Conservation (phyloP, 495 filamentous ascomycete genomes). For the Aspergillus carlsbadensis region DNA sequence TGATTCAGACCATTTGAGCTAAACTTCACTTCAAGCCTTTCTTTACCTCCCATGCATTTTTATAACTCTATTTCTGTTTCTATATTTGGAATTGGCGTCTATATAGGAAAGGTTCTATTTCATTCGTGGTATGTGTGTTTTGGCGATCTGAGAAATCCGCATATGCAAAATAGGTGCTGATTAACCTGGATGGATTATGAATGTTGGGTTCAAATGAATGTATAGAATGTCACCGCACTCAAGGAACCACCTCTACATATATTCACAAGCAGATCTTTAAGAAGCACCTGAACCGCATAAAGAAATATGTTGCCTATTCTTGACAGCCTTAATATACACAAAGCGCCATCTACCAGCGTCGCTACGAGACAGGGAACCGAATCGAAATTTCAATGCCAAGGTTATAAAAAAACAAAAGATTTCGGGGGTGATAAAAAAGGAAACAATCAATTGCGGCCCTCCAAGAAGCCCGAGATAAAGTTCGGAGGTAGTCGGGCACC, state of each 20-base stretch:
- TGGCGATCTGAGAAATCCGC: too few species aligned
- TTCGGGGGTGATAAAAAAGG: slow-evolving; percentile 16
- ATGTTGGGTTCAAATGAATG: too few species aligned
- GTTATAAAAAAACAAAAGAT: slow-evolving; percentile 19
- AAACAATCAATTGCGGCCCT: slow-evolving; percentile 54
- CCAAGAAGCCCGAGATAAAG: slow-evolving; percentile 92
- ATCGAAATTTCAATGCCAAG: slow-evolving; percentile 28
- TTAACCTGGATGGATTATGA: too few species aligned
- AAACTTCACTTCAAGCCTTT: too few species aligned
- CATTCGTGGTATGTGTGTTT: not conserved
- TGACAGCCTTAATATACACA: slow-evolving; percentile 42
- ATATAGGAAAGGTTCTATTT: slow-evolving; percentile 15
- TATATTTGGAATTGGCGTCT: slow-evolving; percentile 12
- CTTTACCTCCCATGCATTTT: too few species aligned
- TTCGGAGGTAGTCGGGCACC: slow-evolving; percentile 73
- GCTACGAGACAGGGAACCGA: slow-evolving; percentile 16
- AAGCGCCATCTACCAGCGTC: slow-evolving; percentile 35
- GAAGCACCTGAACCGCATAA: not conserved
- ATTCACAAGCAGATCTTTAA: too few species aligned
- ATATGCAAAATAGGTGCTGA: too few species aligned
- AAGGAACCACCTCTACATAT: not conserved
- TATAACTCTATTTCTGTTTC: slow-evolving; percentile 1
- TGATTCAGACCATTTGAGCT: slow-evolving; percentile 12
- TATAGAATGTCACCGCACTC: not conserved
- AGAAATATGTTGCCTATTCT: slow-evolving; percentile 32